Percentiles rank a stretch among this genome's conserved stretches.
Conservation (phyloP, 176 grass and related monocot species). For the Eleusine coracana region DNA sequence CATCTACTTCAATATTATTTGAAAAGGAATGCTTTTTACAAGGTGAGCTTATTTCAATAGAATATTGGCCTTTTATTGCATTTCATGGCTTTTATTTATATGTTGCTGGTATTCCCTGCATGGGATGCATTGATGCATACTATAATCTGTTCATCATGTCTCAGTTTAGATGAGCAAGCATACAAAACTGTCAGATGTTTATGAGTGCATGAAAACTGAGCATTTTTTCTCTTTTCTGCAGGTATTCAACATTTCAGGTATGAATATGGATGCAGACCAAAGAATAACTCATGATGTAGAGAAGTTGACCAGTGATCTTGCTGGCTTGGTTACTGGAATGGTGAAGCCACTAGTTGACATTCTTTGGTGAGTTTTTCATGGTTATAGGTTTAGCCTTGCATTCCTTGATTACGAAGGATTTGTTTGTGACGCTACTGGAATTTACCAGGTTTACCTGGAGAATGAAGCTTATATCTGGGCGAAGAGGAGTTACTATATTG, state of each 20-base stretch:
- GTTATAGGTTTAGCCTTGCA: not conserved
- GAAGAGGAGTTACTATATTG: constrained; percentile 90
- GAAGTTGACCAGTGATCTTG: constrained; percentile 89
- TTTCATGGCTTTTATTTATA: not conserved
- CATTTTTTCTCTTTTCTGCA: constrained; percentile 15
- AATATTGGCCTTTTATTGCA: constrained; percentile 28
- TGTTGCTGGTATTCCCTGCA: not conserved
- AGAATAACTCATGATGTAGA: constrained; percentile 96
- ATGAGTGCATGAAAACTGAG: constrained; percentile 4
- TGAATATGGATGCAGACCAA: constrained; percentile 91
- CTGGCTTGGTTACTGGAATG: constrained; percentile 93
- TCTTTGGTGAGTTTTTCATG: constrained; percentile 68
- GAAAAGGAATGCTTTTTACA: constrained; percentile 95
- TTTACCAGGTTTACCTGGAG: constrained; percentile 97
- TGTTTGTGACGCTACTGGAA: constrained; percentile 33
- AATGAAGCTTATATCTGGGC: constrained; percentile 94
- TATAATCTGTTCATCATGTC: constrained; percentile 2
- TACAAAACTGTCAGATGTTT: not conserved
- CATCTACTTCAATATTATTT: constrained; percentile 92
- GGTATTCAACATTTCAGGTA: constrained; percentile 85
- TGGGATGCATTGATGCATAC: not conserved
- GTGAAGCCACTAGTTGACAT: constrained; percentile 98
- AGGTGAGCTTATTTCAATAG: constrained; percentile 38
- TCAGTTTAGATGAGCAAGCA: not conserved
- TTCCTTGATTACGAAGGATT: constrained; percentile 32